Conservation (phyloP, 1,284 basidiomycete species). For the Phylloboletellus chloephorus region DNA sequence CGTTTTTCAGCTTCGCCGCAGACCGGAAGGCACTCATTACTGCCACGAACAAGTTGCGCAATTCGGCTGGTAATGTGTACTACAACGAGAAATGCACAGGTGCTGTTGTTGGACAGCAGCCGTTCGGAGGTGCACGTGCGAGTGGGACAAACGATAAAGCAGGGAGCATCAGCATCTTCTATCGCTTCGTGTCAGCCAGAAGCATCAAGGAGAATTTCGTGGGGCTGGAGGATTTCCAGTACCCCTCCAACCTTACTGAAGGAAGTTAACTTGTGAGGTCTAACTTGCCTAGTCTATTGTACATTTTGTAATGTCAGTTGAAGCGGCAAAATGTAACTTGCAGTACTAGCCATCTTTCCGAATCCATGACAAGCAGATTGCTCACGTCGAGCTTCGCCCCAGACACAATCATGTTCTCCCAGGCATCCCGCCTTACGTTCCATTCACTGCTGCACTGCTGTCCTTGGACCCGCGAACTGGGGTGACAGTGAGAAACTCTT, state of each 20-base stretch:
- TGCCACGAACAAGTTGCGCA: constrained; percentile 76
- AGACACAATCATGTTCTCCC: neutral
- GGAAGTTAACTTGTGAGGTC: neutral
- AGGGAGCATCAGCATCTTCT: constrained; percentile 87
- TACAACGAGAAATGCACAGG: constrained; percentile 97
- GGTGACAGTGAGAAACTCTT: constrained; percentile 48
- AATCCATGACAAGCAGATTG: constrained; percentile 1
- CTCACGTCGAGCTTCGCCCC: constrained; percentile 1
- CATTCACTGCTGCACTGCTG: constrained; percentile 1
- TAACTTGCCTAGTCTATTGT: neutral
- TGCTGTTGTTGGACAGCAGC: constrained; percentile 93
- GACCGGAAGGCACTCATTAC: constrained; percentile 74
- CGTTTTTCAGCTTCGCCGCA: constrained; percentile 62
- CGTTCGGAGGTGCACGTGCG: constrained; percentile 90
- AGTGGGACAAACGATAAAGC: constrained; percentile 99
- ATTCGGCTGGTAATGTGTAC: constrained; percentile 88
- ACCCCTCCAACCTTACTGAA: constrained; percentile 80
- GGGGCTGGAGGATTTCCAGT: constrained; percentile 67
- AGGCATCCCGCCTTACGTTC: neutral
- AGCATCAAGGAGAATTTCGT: constrained; percentile 97
- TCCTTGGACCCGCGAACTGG: neutral
- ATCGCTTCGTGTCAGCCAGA: constrained; percentile 82
- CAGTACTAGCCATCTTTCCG: neutral
- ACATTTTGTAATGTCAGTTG: neutral
- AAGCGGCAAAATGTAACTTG: too few species aligned